These are phyloP conservation scores for Cochlearia excelsa DNA, from an alignment of 345 rosid genomes.

Conservation along the genomic window DNA sequence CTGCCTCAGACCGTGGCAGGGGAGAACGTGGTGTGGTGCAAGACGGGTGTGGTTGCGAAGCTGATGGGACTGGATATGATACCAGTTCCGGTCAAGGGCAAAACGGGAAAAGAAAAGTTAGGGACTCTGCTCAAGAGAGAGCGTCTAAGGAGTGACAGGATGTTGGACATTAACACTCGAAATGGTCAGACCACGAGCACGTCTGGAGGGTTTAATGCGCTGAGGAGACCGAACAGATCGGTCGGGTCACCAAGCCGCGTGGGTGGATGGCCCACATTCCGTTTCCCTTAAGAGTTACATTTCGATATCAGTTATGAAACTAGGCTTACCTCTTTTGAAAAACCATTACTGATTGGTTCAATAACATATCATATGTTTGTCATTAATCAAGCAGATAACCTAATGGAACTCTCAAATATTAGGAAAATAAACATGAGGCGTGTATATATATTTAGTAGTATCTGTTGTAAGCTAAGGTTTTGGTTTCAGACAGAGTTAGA, in stretches of 20 bases:
- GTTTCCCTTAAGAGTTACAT: slow-evolving; percentile 39
- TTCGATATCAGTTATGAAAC: background rate
- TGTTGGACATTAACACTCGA: slow-evolving; percentile 26
- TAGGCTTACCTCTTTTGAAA: background rate
- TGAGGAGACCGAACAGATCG: slow-evolving; percentile 34
- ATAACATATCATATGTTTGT: no score
- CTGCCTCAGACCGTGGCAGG: slow-evolving; percentile 48
- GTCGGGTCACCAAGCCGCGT: slow-evolving; percentile 27
- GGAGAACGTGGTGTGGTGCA: slow-evolving; percentile 77
- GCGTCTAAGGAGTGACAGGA: slow-evolving; percentile 46
- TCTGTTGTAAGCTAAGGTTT: background rate
- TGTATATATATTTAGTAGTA: background rate
- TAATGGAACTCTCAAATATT: background rate
- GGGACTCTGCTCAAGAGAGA: slow-evolving; percentile 45
- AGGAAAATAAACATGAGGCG: background rate
- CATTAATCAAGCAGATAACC: background rate
- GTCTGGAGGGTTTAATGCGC: slow-evolving; percentile 35
- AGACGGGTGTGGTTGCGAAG: slow-evolving; percentile 88
- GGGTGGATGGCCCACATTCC: slow-evolving; percentile 46
- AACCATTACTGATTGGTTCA: background rate
- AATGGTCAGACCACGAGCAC: slow-evolving; percentile 34
- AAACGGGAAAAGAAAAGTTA: slow-evolving; percentile 29
- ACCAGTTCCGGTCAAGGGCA: slow-evolving; percentile 51
- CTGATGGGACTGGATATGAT: slow-evolving; percentile 87
- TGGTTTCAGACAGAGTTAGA: background rate